These are phyloP conservation scores for Aspergillus indologenus DNA, from an alignment of 495 filamentous ascomycete species.

Conservation along the genomic window DNA sequence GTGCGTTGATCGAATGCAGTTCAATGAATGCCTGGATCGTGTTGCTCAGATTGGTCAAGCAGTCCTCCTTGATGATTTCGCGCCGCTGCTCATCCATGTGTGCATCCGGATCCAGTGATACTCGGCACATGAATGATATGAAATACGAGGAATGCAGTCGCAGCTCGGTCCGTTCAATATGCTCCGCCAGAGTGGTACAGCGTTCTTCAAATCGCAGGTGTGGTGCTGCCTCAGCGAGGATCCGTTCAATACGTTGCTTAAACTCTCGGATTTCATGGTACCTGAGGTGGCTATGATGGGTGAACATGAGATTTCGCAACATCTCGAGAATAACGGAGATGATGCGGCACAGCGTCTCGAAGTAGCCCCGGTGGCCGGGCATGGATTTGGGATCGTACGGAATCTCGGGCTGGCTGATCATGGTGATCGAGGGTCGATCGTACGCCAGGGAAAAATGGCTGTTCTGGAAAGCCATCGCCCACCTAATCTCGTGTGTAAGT, in stretches of 20 bases:
- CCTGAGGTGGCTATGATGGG: slow-evolving; percentile 35
- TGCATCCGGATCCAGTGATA: slow-evolving; percentile 49
- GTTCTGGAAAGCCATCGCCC: slow-evolving; percentile 61
- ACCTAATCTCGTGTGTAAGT: slow-evolving; percentile 27
- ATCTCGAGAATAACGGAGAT: slow-evolving; percentile 54
- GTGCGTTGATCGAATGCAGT: slow-evolving; percentile 39
- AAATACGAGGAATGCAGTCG: slow-evolving; percentile 58
- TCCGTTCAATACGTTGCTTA: slow-evolving; percentile 49
- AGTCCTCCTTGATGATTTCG: slow-evolving; percentile 42
- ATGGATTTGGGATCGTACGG: slow-evolving; percentile 46
- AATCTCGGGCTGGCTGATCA: slow-evolving; percentile 50
- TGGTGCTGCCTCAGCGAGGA: slow-evolving; percentile 48
- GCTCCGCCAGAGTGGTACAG: slow-evolving; percentile 48
- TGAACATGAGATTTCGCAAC: slow-evolving; percentile 49
- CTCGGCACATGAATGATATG: slow-evolving; percentile 55
- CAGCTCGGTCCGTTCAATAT: slow-evolving; percentile 54
- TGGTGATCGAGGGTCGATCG: slow-evolving; percentile 55
- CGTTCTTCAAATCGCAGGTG: slow-evolving; percentile 49
- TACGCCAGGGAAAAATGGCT: slow-evolving; percentile 60
- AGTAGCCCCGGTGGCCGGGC: slow-evolving; percentile 50
- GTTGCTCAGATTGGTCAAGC: slow-evolving; percentile 37
- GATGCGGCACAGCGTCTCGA: slow-evolving; percentile 53
- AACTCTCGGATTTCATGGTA: slow-evolving; percentile 48
- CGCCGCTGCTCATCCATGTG: slow-evolving; percentile 32
- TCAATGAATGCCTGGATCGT: slow-evolving; percentile 48